Evolutionary conservation across 1,139 yeast species (phyloP).

Genomic region (Pneumocystis wakefieldiae): DNA sequence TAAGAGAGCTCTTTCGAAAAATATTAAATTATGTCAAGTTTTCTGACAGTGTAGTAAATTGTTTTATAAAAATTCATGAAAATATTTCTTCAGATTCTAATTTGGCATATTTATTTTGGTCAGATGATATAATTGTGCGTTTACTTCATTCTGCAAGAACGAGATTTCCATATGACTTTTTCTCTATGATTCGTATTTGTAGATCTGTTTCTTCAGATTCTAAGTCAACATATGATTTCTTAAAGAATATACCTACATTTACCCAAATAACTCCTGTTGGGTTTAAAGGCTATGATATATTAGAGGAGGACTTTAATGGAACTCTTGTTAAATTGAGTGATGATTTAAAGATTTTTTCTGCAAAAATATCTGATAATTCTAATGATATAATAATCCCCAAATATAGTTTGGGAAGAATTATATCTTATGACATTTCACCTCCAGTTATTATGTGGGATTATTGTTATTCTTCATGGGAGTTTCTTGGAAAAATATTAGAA

Average conservation of each 20-base stretch:
- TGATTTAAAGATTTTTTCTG: not conserved
- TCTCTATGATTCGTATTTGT: not conserved
- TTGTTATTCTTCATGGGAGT: not conserved
- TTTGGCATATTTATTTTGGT: not conserved
- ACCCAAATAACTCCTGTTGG: not conserved
- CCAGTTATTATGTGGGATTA: not conserved
- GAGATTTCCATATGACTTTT: not conserved
- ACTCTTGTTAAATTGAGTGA: not conserved
- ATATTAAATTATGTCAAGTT: not conserved
- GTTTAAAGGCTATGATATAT: not conserved
- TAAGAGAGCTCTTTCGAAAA: not conserved
- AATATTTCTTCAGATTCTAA: not conserved
- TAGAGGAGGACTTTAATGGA: not conserved
- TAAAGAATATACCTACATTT: not conserved
- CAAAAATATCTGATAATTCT: not conserved
- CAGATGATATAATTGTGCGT: not conserved
- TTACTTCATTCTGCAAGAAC: not conserved
- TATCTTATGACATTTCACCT: not conserved
- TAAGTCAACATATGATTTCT: not conserved
- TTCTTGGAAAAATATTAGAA: not conserved
- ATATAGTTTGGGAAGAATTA: not conserved
- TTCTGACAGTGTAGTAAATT: not conserved
- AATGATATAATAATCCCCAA: not conserved
- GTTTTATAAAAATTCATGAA: not conserved
- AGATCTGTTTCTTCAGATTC: not conserved